Base-by-base conservation (phyloP, 768 basidiomycete genomes). In the Serendipita indica region DNA sequence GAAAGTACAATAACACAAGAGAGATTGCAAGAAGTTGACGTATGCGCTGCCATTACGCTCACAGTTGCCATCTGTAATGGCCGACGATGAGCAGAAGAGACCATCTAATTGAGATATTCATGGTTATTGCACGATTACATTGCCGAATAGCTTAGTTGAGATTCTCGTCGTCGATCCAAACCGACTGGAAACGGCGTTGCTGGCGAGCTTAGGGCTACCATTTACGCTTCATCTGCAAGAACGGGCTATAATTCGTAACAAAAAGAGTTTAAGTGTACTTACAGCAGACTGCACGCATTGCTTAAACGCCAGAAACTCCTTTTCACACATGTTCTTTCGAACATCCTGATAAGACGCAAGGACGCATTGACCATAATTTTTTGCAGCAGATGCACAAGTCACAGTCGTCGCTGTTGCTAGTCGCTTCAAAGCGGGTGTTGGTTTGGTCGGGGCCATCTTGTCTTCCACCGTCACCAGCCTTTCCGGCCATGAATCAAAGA, bases 321-420 rank as follows among this genome's bases (percentile, higher is more conserved):
- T 77, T 56, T 79, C 79, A 72, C 94, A 99, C 64, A 81, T 79
- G 64, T 89, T 87, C 68, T 85, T 86, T 61, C 74, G 79, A 3
- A 90, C 84, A 62, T 98, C 94, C 28, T 80, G 80, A 69, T 96
- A 94, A 3, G 79, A 79, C 1, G 80, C 78, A 28, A 85, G 73
- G 45, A 98, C 82, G 70, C 94, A 99, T 73, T 84, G 84, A 22
- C 90, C 94, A 68, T 99, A 99, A 3, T 71, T 74, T 2, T 79
- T 69, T 27, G 92, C 91, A 66, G 91, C 79, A 4, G 74, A 62
- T 6, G 84, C 73, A 64, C 87, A 89, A 14, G 85, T 86, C 2
- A 77, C 75, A 1, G 85, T 87, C 2, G 86, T 77, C 63, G 84
- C 80, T 18, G 79, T 62, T n/a, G 86, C 87, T 22, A 89, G 71